These are phyloP conservation scores for Ananas comosus DNA, from an alignment of 176 grass and related monocot species.

Conservation along the genomic window DNA sequence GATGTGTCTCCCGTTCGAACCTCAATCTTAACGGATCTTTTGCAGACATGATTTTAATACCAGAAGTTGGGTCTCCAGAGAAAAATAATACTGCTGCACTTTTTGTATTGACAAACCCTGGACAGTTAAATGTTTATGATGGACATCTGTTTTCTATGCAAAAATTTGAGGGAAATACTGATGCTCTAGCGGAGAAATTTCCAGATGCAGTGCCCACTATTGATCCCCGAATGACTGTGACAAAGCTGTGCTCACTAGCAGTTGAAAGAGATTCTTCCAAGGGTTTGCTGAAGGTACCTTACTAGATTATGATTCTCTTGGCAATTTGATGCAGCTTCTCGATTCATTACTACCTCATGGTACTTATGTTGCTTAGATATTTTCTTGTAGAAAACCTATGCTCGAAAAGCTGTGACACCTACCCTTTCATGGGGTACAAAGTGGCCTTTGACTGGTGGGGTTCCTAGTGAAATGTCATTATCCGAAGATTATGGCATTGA, in stretches of 20 bases:
- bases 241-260: constrained; percentile 48
- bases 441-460: constrained; percentile 96
- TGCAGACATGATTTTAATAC: constrained; percentile 97
- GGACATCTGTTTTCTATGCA: constrained; percentile 52
- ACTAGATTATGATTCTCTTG: background rate
- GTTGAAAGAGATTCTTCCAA: constrained; percentile 26
- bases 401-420: constrained; percentile 24
- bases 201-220: constrained; percentile 55
- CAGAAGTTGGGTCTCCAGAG: constrained; percentile 44
- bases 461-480: constrained; percentile 77
- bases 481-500: constrained; percentile 44
- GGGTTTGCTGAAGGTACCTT: constrained; percentile 60
- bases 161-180: constrained; percentile 41
- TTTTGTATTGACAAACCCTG: constrained; percentile 89
- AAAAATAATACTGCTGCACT: constrained; percentile 60
- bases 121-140: constrained; percentile 81
- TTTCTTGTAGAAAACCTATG: constrained; percentile 48
- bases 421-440: constrained; percentile 47
- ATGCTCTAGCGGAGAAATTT: constrained; percentile 60
- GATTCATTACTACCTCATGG: background rate
- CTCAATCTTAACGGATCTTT: constrained; percentile 86
- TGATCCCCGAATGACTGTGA: constrained; percentile 77
- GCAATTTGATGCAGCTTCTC: constrained; percentile 3
- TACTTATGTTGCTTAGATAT: background rate
- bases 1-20: constrained; percentile 50